These are phyloP conservation scores for Scenedesmus sp. DNA, from an alignment of 163 green algal species.

Conservation along the genomic window DNA sequence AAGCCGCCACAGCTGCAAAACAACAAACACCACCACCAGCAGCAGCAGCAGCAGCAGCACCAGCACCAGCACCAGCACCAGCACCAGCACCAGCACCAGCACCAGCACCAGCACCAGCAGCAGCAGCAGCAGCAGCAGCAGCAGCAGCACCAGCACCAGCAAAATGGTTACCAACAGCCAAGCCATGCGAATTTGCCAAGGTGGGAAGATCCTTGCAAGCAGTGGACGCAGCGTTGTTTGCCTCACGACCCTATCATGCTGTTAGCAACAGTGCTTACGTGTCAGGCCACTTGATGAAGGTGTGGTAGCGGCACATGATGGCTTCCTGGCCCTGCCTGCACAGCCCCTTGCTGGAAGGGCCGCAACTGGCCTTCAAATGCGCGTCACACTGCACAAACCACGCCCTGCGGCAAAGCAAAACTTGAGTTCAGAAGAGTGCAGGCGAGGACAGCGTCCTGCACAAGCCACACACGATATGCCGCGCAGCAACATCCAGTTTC, in stretches of 20 bases:
- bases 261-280: not conserved
- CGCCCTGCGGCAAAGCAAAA: no score
- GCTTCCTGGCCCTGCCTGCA: not conserved
- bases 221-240: no score
- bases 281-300: not conserved
- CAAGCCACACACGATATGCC: no score
- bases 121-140: slow-evolving; percentile 9
- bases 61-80: not conserved
- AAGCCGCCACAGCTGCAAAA: not conserved
- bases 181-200: no score
- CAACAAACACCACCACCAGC: not conserved
- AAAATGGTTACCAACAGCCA: not conserved
- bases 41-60: slow-evolving; percentile 14
- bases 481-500: no score
- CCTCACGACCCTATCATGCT: not conserved
- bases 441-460: no score
- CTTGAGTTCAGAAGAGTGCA: no score
- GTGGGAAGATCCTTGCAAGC: no score
- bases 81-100: not conserved
- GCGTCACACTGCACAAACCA: not conserved
- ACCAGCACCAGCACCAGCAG: not conserved
- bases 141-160: slow-evolving; percentile 17
- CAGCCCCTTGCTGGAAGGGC: not conserved
- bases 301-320: slow-evolving; percentile 13
- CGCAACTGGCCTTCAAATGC: not conserved